A percentile compares a stretch with the other conserved stretches of the same genome.
These are phyloP conservation scores for Thermochaetoides dissita DNA, from an alignment of 2,329 filamentous ascomycete genomes.

Conservation along the genomic window DNA sequence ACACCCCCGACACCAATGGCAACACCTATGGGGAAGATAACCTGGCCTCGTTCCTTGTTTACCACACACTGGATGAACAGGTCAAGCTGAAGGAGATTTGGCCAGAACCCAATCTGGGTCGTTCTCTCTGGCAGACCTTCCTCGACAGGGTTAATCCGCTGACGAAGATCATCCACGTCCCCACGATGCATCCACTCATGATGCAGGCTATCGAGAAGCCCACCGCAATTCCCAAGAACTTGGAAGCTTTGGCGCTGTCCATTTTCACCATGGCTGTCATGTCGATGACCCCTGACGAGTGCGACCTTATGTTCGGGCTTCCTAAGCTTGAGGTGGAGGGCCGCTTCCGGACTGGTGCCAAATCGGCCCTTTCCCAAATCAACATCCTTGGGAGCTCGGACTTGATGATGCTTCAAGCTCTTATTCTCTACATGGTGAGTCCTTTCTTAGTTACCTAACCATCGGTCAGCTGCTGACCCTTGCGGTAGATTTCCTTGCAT, in stretches of 20 bases:
- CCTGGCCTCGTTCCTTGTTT: constrained; percentile 35
- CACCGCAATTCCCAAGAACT: constrained; percentile 37
- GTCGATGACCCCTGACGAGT: constrained; percentile 42
- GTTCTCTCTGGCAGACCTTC: constrained; percentile 61
- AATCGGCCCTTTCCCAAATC: constrained; percentile 33
- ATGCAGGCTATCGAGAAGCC: constrained; percentile 47
- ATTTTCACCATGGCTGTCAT: constrained; percentile 50
- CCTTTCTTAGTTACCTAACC: background rate
- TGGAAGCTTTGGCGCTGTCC: constrained; percentile 48
- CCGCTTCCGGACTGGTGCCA: constrained; percentile 37
- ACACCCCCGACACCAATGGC: constrained; percentile 29
- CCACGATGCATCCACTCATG: constrained; percentile 51
- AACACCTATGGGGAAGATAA: constrained; percentile 21
- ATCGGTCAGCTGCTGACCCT: constrained; percentile 7
- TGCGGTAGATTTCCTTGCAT: constrained; percentile 37
- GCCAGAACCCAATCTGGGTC: constrained; percentile 51
- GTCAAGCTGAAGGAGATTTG: constrained; percentile 37
- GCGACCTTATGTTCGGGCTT: constrained; percentile 36
- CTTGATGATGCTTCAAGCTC: constrained; percentile 43
- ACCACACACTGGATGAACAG: constrained; percentile 20
- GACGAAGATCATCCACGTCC: constrained; percentile 58
- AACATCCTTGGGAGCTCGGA: constrained; percentile 47
- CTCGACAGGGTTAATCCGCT: constrained; percentile 62
- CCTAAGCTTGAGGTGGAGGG: constrained; percentile 35
- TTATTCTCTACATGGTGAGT: constrained; percentile 42